Evolutionary conservation across 2,329 filamentous ascomycete genomes (phyloP), one percentile per base, ranked within the genome.

Genomic region (Clarireedia sp.): DNA sequence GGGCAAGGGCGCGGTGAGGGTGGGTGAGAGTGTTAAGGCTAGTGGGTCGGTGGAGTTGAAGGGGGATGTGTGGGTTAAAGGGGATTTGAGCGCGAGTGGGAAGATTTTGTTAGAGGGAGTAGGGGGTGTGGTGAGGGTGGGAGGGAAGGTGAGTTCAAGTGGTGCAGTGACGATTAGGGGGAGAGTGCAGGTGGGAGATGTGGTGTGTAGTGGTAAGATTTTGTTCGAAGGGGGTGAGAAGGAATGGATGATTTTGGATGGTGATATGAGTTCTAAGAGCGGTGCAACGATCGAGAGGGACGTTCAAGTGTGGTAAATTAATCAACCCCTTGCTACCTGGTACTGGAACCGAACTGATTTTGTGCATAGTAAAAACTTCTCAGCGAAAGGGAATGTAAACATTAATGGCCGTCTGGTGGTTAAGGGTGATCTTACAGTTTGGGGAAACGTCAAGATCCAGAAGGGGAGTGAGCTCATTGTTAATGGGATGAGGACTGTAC

Each of bases 401-500:
- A 36, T 66, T 4, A 59, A 58, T 24, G 64, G 64, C 1, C 55
- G 49, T 8, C 29, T 66, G 38, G 51, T 57, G 41, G 59, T 64
- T 1, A 55, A 54, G 40, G 62, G 63, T 3, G 56, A 66, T 54
- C 55, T 65, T n/a, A 59, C 60, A 12, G 59, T 61, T 2, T 54
- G 59, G 36, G 63, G 63, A 3, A 52, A 52, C 29, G 56, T 64
- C 0, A 57, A 43, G 26, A 41, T 66, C 33, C 29, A 46, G 33
- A 56, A 57, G 24, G 60, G 63, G 0, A 54, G 57, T 10, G 41
- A 57, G 19, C 45, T 64, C 24, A 55, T 59, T 46, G 60, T 65
- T 9, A 55, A 62, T 49, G 63, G 63, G 4, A 64, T 55, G 48
- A 61, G 59, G n/a, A 64, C 62, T 4, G 57, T 65, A 48, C 58